These are phyloP conservation scores for Fusarium robinianum DNA, from an alignment of 2,329 filamentous ascomycete genomes.

Conservation along the genomic window DNA sequence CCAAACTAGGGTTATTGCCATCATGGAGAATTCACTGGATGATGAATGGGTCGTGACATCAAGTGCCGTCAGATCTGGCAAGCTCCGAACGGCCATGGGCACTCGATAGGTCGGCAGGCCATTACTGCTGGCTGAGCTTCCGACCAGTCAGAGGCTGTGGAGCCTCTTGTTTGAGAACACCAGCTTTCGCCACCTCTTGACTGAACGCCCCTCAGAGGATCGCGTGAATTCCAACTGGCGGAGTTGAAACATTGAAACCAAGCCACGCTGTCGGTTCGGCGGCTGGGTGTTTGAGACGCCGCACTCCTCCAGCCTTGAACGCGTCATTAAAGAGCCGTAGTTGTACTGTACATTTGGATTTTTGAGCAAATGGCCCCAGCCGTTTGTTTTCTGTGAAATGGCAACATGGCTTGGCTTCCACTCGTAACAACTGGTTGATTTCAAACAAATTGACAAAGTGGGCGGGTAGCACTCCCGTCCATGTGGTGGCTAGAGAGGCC, in stretches of 20 bases:
- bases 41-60: conserved; percentile 1
- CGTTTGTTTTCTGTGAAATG: too few relatives aligned
- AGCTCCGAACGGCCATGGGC: neutral
- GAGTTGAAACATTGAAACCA: conserved; percentile 24
- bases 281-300: too few relatives aligned
- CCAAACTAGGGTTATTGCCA: conserved; percentile 1
- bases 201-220: conserved; percentile 6
- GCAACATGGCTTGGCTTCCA: too few relatives aligned
- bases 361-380: too few relatives aligned
- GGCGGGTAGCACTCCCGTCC: too few relatives aligned
- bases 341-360: too few relatives aligned
- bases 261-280: conserved; percentile 5
- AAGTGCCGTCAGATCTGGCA: neutral
- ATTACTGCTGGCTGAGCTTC: conserved; percentile 4
- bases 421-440: too few relatives aligned
- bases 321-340: too few relatives aligned
- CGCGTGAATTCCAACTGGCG: conserved; percentile 10
- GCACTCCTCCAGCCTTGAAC: neutral
- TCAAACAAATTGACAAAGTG: neutral
- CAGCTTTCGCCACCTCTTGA: conserved; percentile 23
- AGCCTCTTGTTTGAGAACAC: conserved; percentile 22
- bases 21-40: neutral
- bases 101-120: conserved; percentile 25
- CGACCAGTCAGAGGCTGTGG: conserved; percentile 29
- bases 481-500: too few relatives aligned